A percentile compares a stretch with the other conserved stretches of the same genome.
phyloP scores from a whole-genome alignment of 179 eudicot genomes.

The Gypsophila paniculata region DNA sequence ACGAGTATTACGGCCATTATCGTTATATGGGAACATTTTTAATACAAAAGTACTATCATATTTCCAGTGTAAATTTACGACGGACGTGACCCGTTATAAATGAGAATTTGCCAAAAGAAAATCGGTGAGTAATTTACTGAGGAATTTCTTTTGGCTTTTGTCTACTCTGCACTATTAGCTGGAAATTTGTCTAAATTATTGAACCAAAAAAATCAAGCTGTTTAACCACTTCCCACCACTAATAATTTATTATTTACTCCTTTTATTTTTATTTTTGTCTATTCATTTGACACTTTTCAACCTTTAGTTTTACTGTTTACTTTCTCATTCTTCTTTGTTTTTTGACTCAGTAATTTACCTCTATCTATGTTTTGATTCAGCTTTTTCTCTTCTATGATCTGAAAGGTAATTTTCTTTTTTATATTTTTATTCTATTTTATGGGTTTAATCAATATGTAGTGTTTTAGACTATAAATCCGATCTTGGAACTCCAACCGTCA shows the following conservation, averaged over 20 bases:
- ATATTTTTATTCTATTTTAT: neutral
- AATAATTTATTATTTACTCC: neutral
- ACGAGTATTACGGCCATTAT: too few species aligned
- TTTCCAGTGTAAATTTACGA: too few species aligned
- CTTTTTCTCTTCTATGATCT: conserved; percentile 9
- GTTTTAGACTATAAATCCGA: too few species aligned
- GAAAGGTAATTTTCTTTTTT: conserved; percentile 13
- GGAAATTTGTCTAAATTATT: conserved; percentile 1
- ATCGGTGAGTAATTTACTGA: neutral
- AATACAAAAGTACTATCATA: too few species aligned
- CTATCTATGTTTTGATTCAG: neutral
- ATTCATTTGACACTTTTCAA: conserved; percentile 6
- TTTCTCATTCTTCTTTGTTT: too few species aligned
- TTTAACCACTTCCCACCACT: conserved; percentile 12
- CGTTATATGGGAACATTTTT: too few species aligned
- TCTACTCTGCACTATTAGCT: neutral
- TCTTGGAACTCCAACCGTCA: too few species aligned
- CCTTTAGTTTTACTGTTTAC: too few species aligned
- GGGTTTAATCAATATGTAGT: neutral
- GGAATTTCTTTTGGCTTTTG: neutral
- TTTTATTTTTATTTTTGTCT: neutral
- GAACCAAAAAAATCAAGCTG: conserved; percentile 8
- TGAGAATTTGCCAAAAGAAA: neutral
- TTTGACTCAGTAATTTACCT: too few species aligned
- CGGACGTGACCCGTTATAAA: neutral